Evolutionary conservation across 352 stramenopile genomes (phyloP), one percentile per base, ranked within the genome.

Genomic region (Pythium aquatile): DNA sequence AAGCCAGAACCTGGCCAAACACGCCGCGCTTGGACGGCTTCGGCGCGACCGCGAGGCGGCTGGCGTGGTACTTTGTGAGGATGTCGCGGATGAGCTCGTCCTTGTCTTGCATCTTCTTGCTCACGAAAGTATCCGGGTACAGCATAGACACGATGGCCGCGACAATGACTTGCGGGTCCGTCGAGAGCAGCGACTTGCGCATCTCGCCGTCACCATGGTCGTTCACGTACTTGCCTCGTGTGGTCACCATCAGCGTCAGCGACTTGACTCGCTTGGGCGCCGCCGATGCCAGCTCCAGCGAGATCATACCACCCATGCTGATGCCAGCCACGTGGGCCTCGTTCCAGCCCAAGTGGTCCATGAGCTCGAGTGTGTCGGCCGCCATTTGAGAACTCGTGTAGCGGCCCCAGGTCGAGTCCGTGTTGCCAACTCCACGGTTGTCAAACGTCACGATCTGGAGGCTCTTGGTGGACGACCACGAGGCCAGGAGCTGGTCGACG

Each of bases 311-410:
- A 28, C 63, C 63, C 63, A 70, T 70, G 37, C 58, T 74, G 35
- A 75, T 76, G 47, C 82, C 82, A 1, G 74, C 75, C 48, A 79
- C 47, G 46, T 89, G 79, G 9, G 78, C 79, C 11, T 69, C 63
- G 11, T 75, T 28, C 82, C 82, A 91, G 2, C 68, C 62, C n/a
- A 91, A 55, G 39, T 66, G 61, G 37, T 88, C 74, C 65, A 88
- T 61, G 9, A 91, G 67, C n/a, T 72, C 78, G 16, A 91, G 47
- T n/a, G 77, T 70, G 35, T 91, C 82, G 30, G 76, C 65, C 2
- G 82, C 82, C 82, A 91, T 91, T 13, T 72, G 67, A 1, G 68
- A 75, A 3, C 78, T 89, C 28, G 75, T 82, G 69, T 91, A 91
- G 26, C 70, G 72, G 3, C 77, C 79, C 71, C 71, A 85, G 0